phyloP scores from a whole-genome alignment of 1,139 yeast species.

The Scheffersomyces quercinus region DNA sequence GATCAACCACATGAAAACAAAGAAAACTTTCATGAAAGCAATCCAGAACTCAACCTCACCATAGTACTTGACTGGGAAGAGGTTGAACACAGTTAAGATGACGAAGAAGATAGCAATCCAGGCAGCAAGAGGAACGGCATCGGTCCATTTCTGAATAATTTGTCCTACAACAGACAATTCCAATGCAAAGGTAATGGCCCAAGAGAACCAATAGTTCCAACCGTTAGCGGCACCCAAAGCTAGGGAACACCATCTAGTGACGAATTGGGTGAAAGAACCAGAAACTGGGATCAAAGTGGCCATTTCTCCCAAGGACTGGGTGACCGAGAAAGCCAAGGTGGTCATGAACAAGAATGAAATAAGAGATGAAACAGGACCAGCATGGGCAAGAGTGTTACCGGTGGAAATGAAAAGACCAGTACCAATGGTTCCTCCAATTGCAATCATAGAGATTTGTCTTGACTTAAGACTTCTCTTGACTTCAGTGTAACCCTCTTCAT shows the following conservation, averaged over 20 bases:
- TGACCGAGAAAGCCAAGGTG: slow-evolving; percentile 60
- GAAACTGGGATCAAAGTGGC: slow-evolving; percentile 70
- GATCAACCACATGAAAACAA: slow-evolving; percentile 69
- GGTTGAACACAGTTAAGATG: slow-evolving; percentile 49
- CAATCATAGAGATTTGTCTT: slow-evolving; percentile 35
- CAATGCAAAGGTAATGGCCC: slow-evolving; percentile 83
- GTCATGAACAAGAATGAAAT: slow-evolving; percentile 70
- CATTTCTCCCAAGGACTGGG: slow-evolving; percentile 76
- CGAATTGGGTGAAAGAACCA: slow-evolving; percentile 59
- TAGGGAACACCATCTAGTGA: slow-evolving; percentile 64
- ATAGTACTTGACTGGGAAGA: slow-evolving; percentile 62
- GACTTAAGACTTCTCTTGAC: slow-evolving; percentile 46
- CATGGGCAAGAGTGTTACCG: slow-evolving; percentile 51
- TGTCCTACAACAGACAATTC: slow-evolving; percentile 82
- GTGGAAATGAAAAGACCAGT: slow-evolving; percentile 64
- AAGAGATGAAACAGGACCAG: slow-evolving; percentile 75
- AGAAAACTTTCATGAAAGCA: slow-evolving; percentile 65
- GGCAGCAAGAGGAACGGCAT: slow-evolving; percentile 66
- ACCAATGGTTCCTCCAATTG: slow-evolving; percentile 59
- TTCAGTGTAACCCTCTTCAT: slow-evolving; percentile 17
- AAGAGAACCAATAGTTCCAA: slow-evolving; percentile 83
- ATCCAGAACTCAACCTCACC: slow-evolving; percentile 68
- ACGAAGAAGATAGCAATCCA: slow-evolving; percentile 78
- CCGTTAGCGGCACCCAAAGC: slow-evolving; percentile 81
- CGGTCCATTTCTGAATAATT: slow-evolving; percentile 74